These are phyloP conservation scores for Pseudocercospora pini-densiflorae DNA, from an alignment of 2,329 filamentous ascomycete genomes.

Conservation along the genomic window DNA sequence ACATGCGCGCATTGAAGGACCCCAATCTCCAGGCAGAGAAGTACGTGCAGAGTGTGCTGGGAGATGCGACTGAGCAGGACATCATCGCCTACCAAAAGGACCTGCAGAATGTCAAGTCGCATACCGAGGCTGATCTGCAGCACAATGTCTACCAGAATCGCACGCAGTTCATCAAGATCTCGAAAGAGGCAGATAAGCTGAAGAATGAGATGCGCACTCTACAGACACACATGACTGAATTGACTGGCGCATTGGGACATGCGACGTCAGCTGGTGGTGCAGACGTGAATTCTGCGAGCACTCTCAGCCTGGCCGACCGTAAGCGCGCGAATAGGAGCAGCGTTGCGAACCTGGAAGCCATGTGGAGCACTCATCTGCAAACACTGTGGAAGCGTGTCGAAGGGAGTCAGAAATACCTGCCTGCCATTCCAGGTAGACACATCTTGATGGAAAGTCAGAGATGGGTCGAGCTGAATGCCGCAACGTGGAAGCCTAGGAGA, in stretches of 20 bases:
- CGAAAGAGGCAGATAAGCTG: conserved; percentile 97
- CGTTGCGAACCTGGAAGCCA: conserved; percentile 72
- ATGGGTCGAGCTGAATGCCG: conserved; percentile 97
- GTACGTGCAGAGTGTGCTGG: conserved; percentile 66
- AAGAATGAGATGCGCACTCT: conserved; percentile 95
- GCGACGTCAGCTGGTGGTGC: conserved; percentile 48
- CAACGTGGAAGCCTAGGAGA: conserved; percentile 90
- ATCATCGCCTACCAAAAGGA: conserved; percentile 80
- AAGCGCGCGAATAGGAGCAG: conserved; percentile 83
- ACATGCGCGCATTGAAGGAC: conserved; percentile 78
- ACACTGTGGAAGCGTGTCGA: conserved; percentile 97
- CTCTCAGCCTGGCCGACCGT: conserved; percentile 46
- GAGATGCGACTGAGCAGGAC: conserved; percentile 85
- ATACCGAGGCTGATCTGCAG: conserved; percentile 82
- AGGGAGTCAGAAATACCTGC: conserved; percentile 94
- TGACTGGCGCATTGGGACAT: conserved; percentile 62
- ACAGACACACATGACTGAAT: conserved; percentile 86
- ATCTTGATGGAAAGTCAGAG: conserved; percentile 89
- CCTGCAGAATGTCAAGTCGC: conserved; percentile 75
- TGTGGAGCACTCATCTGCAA: conserved; percentile 72
- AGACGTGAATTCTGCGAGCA: conserved; percentile 41
- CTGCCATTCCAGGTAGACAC: conserved; percentile 86
- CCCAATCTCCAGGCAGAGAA: conserved; percentile 79
- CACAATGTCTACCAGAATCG: conserved; percentile 97
- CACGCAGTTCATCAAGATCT: conserved; percentile 98